phyloP scores from a whole-genome alignment of 78 protist genomes.

The Dictyostelium intermedium region DNA sequence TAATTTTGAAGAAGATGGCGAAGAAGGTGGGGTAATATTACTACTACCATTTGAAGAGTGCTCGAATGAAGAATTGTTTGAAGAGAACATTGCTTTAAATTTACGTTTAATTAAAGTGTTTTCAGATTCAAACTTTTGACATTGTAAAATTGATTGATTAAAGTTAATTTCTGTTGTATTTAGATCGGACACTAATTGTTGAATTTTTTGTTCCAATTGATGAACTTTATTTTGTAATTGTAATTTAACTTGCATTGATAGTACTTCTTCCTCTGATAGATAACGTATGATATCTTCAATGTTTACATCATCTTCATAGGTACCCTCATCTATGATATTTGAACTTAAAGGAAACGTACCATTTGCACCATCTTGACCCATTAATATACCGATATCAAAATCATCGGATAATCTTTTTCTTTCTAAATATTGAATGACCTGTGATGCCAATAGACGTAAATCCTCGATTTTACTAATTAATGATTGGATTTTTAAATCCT shows the following conservation, averaged over 20 bases:
- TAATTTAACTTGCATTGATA: slow-evolving; percentile 59
- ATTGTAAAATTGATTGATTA: background rate
- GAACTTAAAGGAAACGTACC: background rate
- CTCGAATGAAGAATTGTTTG: background rate
- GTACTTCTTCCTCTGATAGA: slow-evolving; percentile 58
- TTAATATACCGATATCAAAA: background rate
- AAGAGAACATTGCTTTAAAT: slow-evolving; percentile 12
- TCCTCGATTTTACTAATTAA: slow-evolving; percentile 32
- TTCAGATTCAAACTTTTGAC: slow-evolving; percentile 1
- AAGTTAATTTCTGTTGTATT: background rate
- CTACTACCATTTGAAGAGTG: too few species aligned
- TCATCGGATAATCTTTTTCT: slow-evolving; percentile 38
- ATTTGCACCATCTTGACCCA: background rate
- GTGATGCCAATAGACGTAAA: slow-evolving; percentile 17
- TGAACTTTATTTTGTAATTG: slow-evolving; percentile 28
- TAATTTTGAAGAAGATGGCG: background rate
- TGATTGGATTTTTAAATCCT: background rate
- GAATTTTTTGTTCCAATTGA: slow-evolving; percentile 46
- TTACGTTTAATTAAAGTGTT: background rate
- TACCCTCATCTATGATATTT: background rate
- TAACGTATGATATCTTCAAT: slow-evolving; percentile 67
- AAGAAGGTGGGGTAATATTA: background rate
- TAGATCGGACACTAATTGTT: background rate
- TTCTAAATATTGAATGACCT: slow-evolving; percentile 54
- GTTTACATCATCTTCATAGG: slow-evolving; percentile 34